Base-by-base conservation (phyloP, 1,139 yeast genomes). In the Dujonia santamariae region DNA sequence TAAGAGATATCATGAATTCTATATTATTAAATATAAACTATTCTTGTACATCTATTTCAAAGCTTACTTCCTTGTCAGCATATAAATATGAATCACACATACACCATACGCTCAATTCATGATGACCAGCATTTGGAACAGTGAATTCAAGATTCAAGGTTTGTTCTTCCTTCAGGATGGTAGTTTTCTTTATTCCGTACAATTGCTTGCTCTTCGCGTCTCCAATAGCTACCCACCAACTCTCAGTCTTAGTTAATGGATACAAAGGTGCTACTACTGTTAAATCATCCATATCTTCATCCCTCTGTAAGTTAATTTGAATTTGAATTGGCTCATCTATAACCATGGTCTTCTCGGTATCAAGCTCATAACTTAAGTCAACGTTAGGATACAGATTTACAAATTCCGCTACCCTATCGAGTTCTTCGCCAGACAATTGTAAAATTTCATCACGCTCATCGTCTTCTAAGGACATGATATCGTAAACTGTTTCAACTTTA, bases 221-320 rank as follows among this genome's bases (percentile, higher is more conserved):
- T 9, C 97, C 97, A 30, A 90, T 59, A 7, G 90, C 82, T 19
- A 92, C 54, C 92, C 92, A 83, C 96, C 97, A 92, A 59, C 75
- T 59, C 53, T 92, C 97, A n/a, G 63, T 56, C 56, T 83, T 85
- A 3, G 61, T 53, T 33, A 51, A 59, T 1, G 94, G 86, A 50
- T 63, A 85, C 33, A 53, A 56, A 25, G 77, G 72, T 1, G 87
- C 64, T 7, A 70, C 73, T 3, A 82, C 88, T 1, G 53, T 53
- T 33, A 81, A 59, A 42, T 78, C 80, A n/a, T 81, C 95, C 33
- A 82, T 77, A 27, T 78, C 85, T 43, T 84, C 90, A 47, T 85
- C 95, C 46, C 95, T 71, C 21, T 76, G 76, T 15, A 92, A 57
- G 0, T 65, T 67, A 3, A 92, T 72, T 1, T 50, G 51, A 4